Base-by-base conservation (phyloP, 306 rosid genomes). In the Trifolium pratense region DNA sequence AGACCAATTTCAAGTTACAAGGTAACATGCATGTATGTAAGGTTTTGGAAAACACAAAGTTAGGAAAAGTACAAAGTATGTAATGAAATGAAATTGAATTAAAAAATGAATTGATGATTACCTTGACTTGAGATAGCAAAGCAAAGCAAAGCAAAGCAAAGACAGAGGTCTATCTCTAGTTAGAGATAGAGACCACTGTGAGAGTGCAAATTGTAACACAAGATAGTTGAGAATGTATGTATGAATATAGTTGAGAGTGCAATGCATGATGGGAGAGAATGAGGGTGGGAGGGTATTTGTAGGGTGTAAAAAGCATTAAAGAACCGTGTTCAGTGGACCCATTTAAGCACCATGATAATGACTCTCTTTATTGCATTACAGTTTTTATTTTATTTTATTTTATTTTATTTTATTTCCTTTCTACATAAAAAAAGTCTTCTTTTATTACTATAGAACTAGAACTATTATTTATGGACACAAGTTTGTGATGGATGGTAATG, bases 241-340 rank as follows among this genome's bases (percentile, higher is more conserved):
- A 1, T 21, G 25, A 1, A 26, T 26, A 26, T 26, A 26, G 31
- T 26, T 26, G 31, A 26, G 31, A 6, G 71, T 87, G 87, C 43
- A 75, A 58, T 72, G 81, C 36, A 7, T 43, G 23, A 61, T 63
- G 46, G 75, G 53, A 75, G 69, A 66, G 87, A 65, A 53, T 71
- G 90, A 59, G 1, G 4, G 60, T 40, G 75, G 4, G 60, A 46
- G 75, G 88, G 87, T 91, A 94, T 91, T 88, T 94, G 88, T 88
- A 91, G 92, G 84, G 48, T 18, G 76, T 76, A 45, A 81, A 79
- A 87, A 40, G 75, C 59, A 52, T 37, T 48, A 17, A 78, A 75
- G 96, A 89, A 89, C 89, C 91, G 2, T 70, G 94, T 89, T 83
- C 92, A 86, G 0, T 85, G 90, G 97, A 88, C 71, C 96, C 94